Conservation (phyloP, 1,139 yeast genomes). For the Kodamaea sp. region DNA sequence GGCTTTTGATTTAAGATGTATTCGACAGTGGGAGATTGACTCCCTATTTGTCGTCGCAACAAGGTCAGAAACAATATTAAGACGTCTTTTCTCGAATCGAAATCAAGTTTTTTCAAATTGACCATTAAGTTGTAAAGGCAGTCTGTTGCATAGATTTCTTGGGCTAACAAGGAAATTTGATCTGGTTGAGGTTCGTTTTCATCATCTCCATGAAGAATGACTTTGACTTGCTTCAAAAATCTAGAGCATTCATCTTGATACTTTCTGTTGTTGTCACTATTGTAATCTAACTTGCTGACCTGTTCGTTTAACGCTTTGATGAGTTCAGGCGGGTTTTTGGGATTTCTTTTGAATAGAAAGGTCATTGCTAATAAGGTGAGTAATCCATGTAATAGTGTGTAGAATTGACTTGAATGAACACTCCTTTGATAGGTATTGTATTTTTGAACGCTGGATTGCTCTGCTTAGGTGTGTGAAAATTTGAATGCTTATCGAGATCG, state of each 20-base stretch:
- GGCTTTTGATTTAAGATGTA: conserved; percentile 66
- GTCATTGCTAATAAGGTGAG: conserved; percentile 53
- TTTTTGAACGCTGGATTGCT: no score
- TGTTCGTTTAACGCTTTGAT: conserved; percentile 76
- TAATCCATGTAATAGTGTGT: background rate
- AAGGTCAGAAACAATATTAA: conserved; percentile 71
- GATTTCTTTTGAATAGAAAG: conserved; percentile 85
- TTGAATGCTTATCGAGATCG: no score
- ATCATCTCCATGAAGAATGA: conserved; percentile 75
- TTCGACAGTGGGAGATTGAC: conserved; percentile 83
- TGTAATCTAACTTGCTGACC: conserved; percentile 59
- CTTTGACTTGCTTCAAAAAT: conserved; percentile 64
- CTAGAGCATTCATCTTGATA: conserved; percentile 78
- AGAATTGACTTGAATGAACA: no score
- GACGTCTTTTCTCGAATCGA: conserved; percentile 88
- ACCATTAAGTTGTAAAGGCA: conserved; percentile 60
- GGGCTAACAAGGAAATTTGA: conserved; percentile 69
- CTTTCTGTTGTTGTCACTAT: conserved; percentile 56
- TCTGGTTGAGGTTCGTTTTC: conserved; percentile 73
- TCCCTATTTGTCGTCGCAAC: conserved; percentile 76
- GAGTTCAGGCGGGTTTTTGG: conserved; percentile 87
- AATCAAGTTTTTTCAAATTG: conserved; percentile 67
- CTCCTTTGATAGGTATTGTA: no score
- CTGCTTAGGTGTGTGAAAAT: no score
- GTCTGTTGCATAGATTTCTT: conserved; percentile 75